These are phyloP conservation scores for Lactarius psammicola DNA, from an alignment of 768 basidiomycete species.

Conservation along the genomic window DNA sequence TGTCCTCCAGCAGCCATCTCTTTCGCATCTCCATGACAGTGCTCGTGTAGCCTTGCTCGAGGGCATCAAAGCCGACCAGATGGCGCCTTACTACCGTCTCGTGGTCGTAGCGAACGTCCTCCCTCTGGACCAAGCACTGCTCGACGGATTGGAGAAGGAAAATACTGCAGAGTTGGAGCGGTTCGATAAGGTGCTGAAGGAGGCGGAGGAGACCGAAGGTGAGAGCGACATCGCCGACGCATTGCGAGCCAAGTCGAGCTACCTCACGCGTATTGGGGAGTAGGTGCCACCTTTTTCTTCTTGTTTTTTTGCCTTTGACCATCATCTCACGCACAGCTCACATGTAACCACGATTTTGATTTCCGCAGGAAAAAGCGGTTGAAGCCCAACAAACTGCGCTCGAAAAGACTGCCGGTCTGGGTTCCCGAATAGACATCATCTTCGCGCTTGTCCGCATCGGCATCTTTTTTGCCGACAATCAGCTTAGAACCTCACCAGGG, in stretches of 20 bases:
- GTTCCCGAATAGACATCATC: slow-evolving; percentile 89
- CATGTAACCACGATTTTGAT: too few species aligned
- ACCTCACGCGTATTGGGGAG: slow-evolving; percentile 87
- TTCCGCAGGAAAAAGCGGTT: slow-evolving; percentile 67
- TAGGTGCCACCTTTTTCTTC: too few species aligned
- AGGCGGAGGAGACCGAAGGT: slow-evolving; percentile 88
- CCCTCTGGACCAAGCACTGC: slow-evolving; percentile 50
- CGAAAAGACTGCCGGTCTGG: slow-evolving; percentile 89
- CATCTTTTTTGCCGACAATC: slow-evolving; percentile 82
- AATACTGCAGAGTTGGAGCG: slow-evolving; percentile 72
- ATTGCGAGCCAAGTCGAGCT: slow-evolving; percentile 78
- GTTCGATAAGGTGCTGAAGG: slow-evolving; percentile 74
- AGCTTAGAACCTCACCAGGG: slow-evolving; percentile 72
- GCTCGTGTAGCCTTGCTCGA: slow-evolving; percentile 65
- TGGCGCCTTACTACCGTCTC: slow-evolving; percentile 78
- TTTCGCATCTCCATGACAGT: slow-evolving; percentile 62
- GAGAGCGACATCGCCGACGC: slow-evolving; percentile 92
- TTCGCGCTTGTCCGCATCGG: slow-evolving; percentile 87
- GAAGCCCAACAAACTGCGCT: slow-evolving; percentile 81
- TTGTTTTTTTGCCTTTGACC: too few species aligned
- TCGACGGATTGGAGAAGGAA: slow-evolving; percentile 59
- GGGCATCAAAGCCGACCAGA: slow-evolving; percentile 80
- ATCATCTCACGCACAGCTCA: too few species aligned
- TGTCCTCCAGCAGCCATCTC: slow-evolving; percentile 58
- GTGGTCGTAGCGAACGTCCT: slow-evolving; percentile 53